A percentile compares a stretch with the other conserved stretches of the same genome.
These are phyloP conservation scores for Anacardium occidentale DNA, from an alignment of 345 rosid genomes.

Conservation along the genomic window DNA sequence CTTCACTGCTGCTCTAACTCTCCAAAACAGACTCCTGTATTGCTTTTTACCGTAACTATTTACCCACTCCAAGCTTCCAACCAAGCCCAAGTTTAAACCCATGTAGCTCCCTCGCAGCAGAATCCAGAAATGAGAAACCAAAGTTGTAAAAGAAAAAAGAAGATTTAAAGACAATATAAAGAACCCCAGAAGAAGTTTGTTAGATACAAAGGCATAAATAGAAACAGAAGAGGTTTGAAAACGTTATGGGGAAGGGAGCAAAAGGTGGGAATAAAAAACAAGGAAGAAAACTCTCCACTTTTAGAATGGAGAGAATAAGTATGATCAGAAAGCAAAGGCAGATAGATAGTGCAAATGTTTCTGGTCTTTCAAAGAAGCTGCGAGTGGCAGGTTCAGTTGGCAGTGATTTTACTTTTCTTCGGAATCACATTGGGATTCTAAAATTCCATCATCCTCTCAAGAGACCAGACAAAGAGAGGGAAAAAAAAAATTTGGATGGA, in stretches of 20 bases:
- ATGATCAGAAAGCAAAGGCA: constrained; percentile 18
- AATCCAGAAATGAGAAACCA: neutral
- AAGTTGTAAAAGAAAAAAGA: neutral
- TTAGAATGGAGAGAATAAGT: neutral
- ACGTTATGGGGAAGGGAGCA: neutral
- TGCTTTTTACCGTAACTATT: constrained; percentile 41
- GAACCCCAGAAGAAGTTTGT: constrained; percentile 5
- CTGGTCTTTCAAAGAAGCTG: constrained; percentile 35
- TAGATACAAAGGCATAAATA: constrained; percentile 2
- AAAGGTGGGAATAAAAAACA: neutral
- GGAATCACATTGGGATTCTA: constrained; percentile 51
- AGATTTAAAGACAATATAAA: neutral
- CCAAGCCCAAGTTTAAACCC: constrained; percentile 16
- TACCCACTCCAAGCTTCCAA: constrained; percentile 30
- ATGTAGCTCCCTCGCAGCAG: neutral
- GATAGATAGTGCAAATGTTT: constrained; percentile 15
- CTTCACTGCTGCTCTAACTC: constrained; percentile 49
- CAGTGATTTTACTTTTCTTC: constrained; percentile 20
- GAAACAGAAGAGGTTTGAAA: constrained; percentile 2
- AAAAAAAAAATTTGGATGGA: neutral
- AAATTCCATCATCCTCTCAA: constrained; percentile 43
- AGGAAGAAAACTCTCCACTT: constrained; percentile 5
- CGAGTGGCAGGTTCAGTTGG: constrained; percentile 27
- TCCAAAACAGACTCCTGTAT: constrained; percentile 50
- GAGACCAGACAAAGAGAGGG: constrained; percentile 13